Evolutionary conservation across 2,329 filamentous ascomycete species (phyloP), one percentile per base, ranked within the genome.

Genomic region (Aureobasidium zeae): DNA sequence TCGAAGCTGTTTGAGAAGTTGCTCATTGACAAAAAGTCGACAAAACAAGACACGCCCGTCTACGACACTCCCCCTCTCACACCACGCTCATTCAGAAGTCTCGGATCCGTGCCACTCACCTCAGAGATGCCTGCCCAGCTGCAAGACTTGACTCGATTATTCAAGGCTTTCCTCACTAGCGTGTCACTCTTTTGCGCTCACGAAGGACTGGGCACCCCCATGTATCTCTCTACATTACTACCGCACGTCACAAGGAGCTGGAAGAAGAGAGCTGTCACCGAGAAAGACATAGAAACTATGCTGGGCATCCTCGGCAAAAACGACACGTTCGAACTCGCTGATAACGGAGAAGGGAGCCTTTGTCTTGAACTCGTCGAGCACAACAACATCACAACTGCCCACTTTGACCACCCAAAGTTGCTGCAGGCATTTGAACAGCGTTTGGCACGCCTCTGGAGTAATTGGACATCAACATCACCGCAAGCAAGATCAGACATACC

Each of bases 391-490:
- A 53, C 61, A 45, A 34, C 44, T 5, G 54, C 55, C 2, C 50
- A 56, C 9, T 52, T 69, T 47, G 62, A 70, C 43, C 70, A 74
- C 49, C 60, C 62, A n/a, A 62, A 61, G 3, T 54, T 74, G 26
- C 73, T 72, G 29, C 58, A 61, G 15, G 58, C 62, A 29, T 79
- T 79, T 52, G 69, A 72, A 48, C 56, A 63, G 12, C 62, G 63
- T 10, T 51, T 77, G 31, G 62, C 68, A 33, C 51, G 60, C 12
- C 52, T 66, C 10, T 77, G 69, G 70, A 59, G 55, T 7, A 57
- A 58, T 36, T 68, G 66, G 60, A 63, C 49, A 13, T 42, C 46
- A 4, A 46, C 31, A 25, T 49, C 49, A 6, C 48, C 64, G 62
- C 43, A 63, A 63, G 53, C 55, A 31, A 63, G 68, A 24, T 53